phyloP scores from a whole-genome alignment of 1,139 yeast genomes.

The Geotrichum reessii region DNA sequence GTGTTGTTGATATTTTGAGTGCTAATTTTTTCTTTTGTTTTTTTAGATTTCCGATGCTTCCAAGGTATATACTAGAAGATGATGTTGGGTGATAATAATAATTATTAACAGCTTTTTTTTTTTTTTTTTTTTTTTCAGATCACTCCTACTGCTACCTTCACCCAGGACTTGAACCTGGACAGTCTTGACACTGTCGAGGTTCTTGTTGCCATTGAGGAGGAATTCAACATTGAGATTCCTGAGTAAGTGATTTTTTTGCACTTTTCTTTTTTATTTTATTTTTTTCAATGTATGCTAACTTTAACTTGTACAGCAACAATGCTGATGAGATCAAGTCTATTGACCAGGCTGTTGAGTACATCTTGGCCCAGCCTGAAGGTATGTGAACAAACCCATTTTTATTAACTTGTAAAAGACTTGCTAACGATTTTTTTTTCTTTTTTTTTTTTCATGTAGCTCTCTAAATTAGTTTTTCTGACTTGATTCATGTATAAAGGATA shows the following conservation, averaged over 20 bases:
- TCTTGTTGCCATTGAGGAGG: constrained; percentile 77
- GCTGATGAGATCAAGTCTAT: constrained; percentile 83
- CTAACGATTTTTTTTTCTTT: neutral
- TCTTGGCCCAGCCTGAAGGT: constrained; percentile 65
- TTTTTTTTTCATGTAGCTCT: neutral
- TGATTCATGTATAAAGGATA: neutral
- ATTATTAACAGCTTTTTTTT: neutral
- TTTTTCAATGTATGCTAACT: neutral
- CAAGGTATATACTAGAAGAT: constrained; percentile 21
- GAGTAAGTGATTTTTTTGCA: constrained; percentile 39
- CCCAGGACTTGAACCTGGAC: constrained; percentile 73
- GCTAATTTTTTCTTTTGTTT: neutral
- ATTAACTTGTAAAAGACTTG: neutral
- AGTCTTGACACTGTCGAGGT: constrained; percentile 82
- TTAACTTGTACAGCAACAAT: constrained; percentile 43
- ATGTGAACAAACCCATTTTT: constrained; percentile 17
- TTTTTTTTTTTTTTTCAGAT: constrained; percentile 34
- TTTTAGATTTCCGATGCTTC: constrained; percentile 25
- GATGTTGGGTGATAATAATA: neutral
- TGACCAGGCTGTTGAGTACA: constrained; percentile 77
- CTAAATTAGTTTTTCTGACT: neutral
- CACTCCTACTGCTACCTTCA: constrained; percentile 53
- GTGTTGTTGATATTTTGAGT: neutral
- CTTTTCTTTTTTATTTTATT: neutral
- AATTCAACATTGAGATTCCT: constrained; percentile 62